Percentiles rank a stretch among this genome's conserved stretches.
Conservation (phyloP, 2,329 filamentous ascomycete species). For the Coniochaeta ligniaria region DNA sequence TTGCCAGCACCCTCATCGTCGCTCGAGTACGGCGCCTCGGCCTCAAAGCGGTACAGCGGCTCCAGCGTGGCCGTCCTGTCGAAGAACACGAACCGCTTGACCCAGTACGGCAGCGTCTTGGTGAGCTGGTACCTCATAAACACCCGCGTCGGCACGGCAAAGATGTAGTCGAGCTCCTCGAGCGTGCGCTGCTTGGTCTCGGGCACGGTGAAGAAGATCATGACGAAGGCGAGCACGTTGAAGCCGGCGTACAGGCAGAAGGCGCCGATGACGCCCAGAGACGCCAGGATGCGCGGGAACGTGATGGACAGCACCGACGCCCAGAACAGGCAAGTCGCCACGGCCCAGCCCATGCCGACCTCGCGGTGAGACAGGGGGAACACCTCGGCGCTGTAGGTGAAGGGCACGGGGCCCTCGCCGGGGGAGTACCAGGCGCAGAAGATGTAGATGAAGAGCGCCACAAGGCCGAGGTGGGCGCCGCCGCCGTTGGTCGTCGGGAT, state of each 20-base stretch:
- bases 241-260: conserved; percentile 50
- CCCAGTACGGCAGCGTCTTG: conserved; percentile 52
- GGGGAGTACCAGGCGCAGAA: conserved; percentile 22
- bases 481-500: conserved; percentile 22
- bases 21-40: neutral
- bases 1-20: neutral
- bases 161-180: conserved; percentile 50
- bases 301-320: conserved; percentile 55
- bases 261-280: conserved; percentile 30
- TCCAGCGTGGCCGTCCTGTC: conserved; percentile 32
- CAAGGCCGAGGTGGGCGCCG: conserved; percentile 31
- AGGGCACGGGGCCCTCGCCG: conserved; percentile 60
- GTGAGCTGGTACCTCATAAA: conserved; percentile 51
- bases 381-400: conserved; percentile 62
- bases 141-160: conserved; percentile 51
- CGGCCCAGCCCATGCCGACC: conserved; percentile 62
- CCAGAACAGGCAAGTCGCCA: conserved; percentile 59
- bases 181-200: conserved; percentile 49
- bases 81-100: conserved; percentile 47
- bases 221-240: conserved; percentile 45
- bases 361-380: conserved; percentile 66
- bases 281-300: conserved; percentile 49
- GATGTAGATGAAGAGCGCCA: conserved; percentile 34
- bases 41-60: conserved; percentile 33
- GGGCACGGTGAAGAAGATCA: conserved; percentile 51